These are phyloP conservation scores for Spiromastix sp. DNA, from an alignment of 2,329 filamentous ascomycete genomes.

Conservation along the genomic window DNA sequence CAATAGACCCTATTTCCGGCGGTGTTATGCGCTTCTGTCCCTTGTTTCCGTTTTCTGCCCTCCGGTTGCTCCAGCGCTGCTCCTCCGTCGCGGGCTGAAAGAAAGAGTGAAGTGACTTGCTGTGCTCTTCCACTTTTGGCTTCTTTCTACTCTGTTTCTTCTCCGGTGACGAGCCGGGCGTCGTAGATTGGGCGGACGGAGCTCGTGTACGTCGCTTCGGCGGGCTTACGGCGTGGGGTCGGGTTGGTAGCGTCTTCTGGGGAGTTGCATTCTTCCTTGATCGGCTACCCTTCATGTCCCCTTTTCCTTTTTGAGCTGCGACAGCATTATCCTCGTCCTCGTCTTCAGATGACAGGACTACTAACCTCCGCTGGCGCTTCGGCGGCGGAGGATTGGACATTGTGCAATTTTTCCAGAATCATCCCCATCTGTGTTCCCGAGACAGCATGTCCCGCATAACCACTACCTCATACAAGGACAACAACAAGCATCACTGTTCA, in stretches of 20 bases:
- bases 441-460: no score
- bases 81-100: conserved; percentile 30
- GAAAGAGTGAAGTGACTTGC: conserved; percentile 31
- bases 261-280: background rate
- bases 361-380: conserved; percentile 28
- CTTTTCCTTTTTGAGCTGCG: background rate
- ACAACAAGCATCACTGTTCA: no score
- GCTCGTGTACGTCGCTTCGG: background rate
- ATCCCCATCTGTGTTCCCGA: no score
- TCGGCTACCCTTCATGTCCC: background rate
- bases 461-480: no score
- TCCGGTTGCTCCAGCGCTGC: conserved; percentile 24
- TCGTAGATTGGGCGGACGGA: conserved; percentile 7
- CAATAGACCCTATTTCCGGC: no score
- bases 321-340: conserved; percentile 10
- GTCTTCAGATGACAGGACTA: conserved; percentile 19
- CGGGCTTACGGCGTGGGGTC: background rate
- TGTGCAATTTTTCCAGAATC: no score
- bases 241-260: background rate
- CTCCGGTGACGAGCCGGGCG: conserved; percentile 22
- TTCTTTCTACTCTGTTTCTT: conserved; percentile 15
- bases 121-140: conserved; percentile 11
- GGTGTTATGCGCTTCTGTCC: no score
- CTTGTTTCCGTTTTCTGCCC: conserved; percentile 16
- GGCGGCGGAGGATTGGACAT: conserved; percentile 25